Base-by-base conservation (phyloP, 441 rosid genomes). In the Erodium texanum region DNA sequence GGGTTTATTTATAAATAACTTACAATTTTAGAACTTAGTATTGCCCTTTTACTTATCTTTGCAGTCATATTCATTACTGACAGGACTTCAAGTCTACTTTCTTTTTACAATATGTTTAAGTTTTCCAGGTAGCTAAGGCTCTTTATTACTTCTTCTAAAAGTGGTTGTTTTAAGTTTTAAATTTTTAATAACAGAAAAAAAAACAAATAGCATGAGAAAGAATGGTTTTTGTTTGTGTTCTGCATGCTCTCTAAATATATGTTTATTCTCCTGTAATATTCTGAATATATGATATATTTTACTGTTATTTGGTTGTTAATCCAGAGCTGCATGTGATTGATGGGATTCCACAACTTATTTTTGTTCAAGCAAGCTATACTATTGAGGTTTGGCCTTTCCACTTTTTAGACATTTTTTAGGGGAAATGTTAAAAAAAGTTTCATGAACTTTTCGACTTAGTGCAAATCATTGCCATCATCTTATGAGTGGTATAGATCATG, bases 321-420 rank as follows among this genome's bases (percentile, higher is more conserved):
- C 43, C 68, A 93, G 97, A 93, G 82, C 81, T 93, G 76, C 98
- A 90, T 76, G 91, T 93, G 74, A 90, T 93, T 48, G 98, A 93
- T 74, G 97, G 98, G 77, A 86, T 85, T 75, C 96, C 97, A n/a
- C 97, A 88, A 76, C 90, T 87, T 18, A 87, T 88, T 70, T 92
- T 92, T 73, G 97, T 81, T 70, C 81, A 75, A 66, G 80, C 98
- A 67, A 90, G 92, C 84, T 89, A 93, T 80, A 88, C 93, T 20
- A 90, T 93, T 54, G 98, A 93, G 97, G 98, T 93, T 19, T 48
- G 56, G n/a, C 19, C 56, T 52, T 19, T 73, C 65, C 50, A 65
- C 23, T 48, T 19, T 27, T 1, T 27, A 27, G n/a, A n/a, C n/a
- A n/a, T n/a, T n/a, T n/a, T n/a, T n/a, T n/a, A n/a, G n/a, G n/a